These are phyloP conservation scores for Hypoxylon sp. DNA, from an alignment of 2,329 filamentous ascomycete genomes.

Conservation along the genomic window DNA sequence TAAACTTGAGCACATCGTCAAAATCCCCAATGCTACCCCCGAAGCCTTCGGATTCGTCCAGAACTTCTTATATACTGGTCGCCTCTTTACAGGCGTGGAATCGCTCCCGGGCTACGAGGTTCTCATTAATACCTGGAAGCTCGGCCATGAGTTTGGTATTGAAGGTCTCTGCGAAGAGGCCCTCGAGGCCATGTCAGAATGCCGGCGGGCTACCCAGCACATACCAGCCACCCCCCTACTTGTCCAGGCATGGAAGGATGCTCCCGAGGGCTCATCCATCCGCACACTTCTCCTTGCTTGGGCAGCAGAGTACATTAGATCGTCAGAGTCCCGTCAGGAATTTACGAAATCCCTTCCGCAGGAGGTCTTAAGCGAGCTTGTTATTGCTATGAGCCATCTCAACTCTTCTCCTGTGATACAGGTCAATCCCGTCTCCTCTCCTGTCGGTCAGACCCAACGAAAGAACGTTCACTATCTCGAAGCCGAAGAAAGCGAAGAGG, in stretches of 20 bases:
- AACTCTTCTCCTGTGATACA: slow-evolving; percentile 51
- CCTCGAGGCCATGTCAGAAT: slow-evolving; percentile 66
- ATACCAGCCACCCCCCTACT: slow-evolving; percentile 68
- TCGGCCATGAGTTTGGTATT: slow-evolving; percentile 61
- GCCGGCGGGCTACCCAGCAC: slow-evolving; percentile 58
- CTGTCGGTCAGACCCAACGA: slow-evolving; percentile 39
- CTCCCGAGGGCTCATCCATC: slow-evolving; percentile 67
- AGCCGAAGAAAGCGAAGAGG: slow-evolving; percentile 52
- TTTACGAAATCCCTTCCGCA: slow-evolving; percentile 69
- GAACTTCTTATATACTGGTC: slow-evolving; percentile 62
- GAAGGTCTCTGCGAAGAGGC: slow-evolving; percentile 64
- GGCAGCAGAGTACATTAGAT: slow-evolving; percentile 70
- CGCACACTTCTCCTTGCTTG: slow-evolving; percentile 66
- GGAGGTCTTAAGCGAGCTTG: slow-evolving; percentile 69
- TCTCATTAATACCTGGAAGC: slow-evolving; percentile 65
- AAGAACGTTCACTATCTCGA: slow-evolving; percentile 62
- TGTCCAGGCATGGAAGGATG: slow-evolving; percentile 69
- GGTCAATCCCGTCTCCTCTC: slow-evolving; percentile 38
- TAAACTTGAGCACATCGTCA: slow-evolving; percentile 59
- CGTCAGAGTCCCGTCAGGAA: slow-evolving; percentile 62
- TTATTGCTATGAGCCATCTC: slow-evolving; percentile 68
- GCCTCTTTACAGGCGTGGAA: slow-evolving; percentile 54
- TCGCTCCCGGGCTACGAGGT: slow-evolving; percentile 61
- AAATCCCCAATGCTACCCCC: slow-evolving; percentile 56
- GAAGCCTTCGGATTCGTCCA: slow-evolving; percentile 65